Base-by-base conservation (phyloP, 768 basidiomycete species). In the Aureoboletus auriporus region DNA sequence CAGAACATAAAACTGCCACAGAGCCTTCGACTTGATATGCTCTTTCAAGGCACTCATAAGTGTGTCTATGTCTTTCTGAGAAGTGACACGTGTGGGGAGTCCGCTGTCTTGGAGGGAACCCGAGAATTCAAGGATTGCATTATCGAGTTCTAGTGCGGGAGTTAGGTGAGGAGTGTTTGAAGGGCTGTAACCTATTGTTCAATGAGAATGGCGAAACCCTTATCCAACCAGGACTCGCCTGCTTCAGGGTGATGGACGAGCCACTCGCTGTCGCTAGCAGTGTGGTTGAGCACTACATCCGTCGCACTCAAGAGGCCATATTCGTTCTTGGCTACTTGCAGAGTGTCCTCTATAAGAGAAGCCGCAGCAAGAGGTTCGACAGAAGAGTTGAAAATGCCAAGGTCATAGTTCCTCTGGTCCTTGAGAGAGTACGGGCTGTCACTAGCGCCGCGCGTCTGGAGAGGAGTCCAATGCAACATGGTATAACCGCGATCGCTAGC, bases 241-340 rank as follows among this genome's bases (percentile, higher is more conserved):
- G 94, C 90, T 77, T 99, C 96, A 1, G 96, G 96, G 65, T 99
- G 96, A 6, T 94, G 82, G 17, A 82, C 64, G 23, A 99, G 75
- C 94, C 94, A 99, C 14, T 83, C 75, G 54, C 86, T 93, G 63
- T 98, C 92, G 63, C 91, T 89, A 7, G 96, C 92, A 12, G 96
- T 98, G 62, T 99, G 96, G 65, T 99, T 99, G 47, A 97, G 78
- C 5, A 99, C 96, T 44, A 99, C 89, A 64, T 99, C 96, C 1
- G 91, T 98, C 59, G 98, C 65, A 57, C 84, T 89, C 49, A 96
- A 74, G 38, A 99, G 71, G 2, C 95, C 95, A 52, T 85, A 94
- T 65, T 94, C 83, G 34, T 94, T 84, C 61, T 77, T 80, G 7
- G 93, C 91, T 12, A 80, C 61, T 54, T 73, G 76, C 27, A 96